Evolutionary conservation across 257 asterid species (phyloP).

Genomic region (Anisodus tanguticus): DNA sequence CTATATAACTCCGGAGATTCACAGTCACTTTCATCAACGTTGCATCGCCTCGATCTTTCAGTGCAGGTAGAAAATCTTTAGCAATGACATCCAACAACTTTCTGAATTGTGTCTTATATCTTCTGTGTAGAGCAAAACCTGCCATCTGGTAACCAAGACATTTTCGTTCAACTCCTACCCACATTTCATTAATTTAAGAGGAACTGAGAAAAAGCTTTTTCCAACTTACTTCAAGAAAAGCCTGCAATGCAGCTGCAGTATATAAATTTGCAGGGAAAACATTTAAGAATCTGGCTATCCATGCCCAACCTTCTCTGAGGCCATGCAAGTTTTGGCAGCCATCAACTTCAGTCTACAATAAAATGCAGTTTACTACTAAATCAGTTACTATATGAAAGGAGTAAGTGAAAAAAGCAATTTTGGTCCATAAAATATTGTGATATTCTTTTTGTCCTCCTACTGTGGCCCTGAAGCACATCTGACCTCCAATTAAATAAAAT

Average conservation of each 20-base stretch:
- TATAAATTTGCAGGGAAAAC: slow-evolving; percentile 75
- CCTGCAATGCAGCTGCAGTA: slow-evolving; percentile 71
- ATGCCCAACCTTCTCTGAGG: slow-evolving; percentile 80
- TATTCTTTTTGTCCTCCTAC: background rate
- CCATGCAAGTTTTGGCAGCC: slow-evolving; percentile 73
- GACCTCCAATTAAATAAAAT: slow-evolving; percentile 10
- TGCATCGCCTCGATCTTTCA: slow-evolving; percentile 51
- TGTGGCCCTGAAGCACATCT: background rate
- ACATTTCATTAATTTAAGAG: background rate
- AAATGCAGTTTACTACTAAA: slow-evolving; percentile 11
- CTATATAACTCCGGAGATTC: slow-evolving; percentile 55
- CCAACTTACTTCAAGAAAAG: slow-evolving; percentile 81
- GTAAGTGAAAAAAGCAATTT: background rate
- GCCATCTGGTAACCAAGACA: slow-evolving; percentile 64
- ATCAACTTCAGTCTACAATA: slow-evolving; percentile 65
- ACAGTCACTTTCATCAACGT: slow-evolving; percentile 46
- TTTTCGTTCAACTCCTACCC: slow-evolving; percentile 12
- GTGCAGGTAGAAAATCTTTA: slow-evolving; percentile 54
- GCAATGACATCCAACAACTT: slow-evolving; percentile 58
- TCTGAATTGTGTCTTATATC: slow-evolving; percentile 65
- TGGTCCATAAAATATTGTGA: background rate
- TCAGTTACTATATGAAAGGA: slow-evolving; percentile 15
- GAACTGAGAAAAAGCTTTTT: background rate
- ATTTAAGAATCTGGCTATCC: slow-evolving; percentile 91
- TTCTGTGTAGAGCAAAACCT: slow-evolving; percentile 62